Percentiles rank a stretch among this genome's conserved stretches.
Conservation (phyloP, 208 protist genomes). For the Acanthamoeba lenticulata region DNA sequence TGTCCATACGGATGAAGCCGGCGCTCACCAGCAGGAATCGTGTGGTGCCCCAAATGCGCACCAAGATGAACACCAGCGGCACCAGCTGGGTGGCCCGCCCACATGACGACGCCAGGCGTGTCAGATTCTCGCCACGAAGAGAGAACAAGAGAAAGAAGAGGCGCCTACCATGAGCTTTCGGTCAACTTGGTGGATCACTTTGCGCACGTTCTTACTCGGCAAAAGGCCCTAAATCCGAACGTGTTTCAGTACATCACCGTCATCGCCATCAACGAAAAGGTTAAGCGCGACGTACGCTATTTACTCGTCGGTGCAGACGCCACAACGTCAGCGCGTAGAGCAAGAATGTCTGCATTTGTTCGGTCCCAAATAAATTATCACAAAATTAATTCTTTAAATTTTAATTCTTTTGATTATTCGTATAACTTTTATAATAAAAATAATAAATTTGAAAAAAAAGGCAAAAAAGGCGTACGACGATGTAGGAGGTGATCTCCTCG, state of each 20-base stretch:
- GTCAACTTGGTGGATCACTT: conserved; percentile 4
- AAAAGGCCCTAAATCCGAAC: background rate
- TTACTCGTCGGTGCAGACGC: background rate
- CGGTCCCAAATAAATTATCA: background rate
- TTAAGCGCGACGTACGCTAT: background rate
- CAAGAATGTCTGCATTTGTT: conserved; percentile 32
- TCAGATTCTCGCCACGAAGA: no score
- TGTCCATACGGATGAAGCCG: background rate
- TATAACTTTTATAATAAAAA: background rate
- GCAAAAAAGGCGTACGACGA: conserved; percentile 11
- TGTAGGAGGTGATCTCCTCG: conserved; percentile 57
- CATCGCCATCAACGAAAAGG: no score
- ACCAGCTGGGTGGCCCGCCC: background rate
- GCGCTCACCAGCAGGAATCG: conserved; percentile 58
- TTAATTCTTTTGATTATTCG: background rate
- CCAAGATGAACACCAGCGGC: conserved; percentile 66
- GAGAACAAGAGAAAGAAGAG: background rate
- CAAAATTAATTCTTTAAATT: background rate
- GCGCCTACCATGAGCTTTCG: conserved; percentile 12
- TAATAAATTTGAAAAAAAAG: background rate
- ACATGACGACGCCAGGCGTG: background rate
- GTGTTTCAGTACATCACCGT: no score
- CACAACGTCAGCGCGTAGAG: conserved; percentile 18
- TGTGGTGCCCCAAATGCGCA: conserved; percentile 64
- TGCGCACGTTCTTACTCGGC: conserved; percentile 37